Conservation (phyloP, 1,139 yeast genomes). For the Pichia norvegensis region DNA sequence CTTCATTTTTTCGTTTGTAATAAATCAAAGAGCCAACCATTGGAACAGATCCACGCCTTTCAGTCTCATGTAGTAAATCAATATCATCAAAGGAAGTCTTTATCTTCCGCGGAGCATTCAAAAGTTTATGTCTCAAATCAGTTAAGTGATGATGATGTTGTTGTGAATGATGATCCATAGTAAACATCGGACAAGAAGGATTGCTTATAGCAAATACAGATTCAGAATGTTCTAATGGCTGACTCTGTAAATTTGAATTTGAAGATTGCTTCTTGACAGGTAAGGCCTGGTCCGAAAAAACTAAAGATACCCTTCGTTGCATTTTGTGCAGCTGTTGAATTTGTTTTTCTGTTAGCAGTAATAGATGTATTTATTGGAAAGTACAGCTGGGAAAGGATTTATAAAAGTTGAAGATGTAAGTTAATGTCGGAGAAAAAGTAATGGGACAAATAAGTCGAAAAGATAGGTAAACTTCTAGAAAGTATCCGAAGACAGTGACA, state of each 20-base stretch:
- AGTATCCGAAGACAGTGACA: no score
- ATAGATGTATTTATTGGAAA: no score
- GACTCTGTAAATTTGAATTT: background rate
- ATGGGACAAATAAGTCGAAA: no score
- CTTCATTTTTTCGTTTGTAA: slow-evolving; percentile 14
- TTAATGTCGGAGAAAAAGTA: no score
- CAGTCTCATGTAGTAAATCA: background rate
- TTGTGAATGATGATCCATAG: no score
- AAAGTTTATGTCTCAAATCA: background rate
- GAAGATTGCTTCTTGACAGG: background rate
- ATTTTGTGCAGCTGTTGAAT: background rate
- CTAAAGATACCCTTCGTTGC: slow-evolving; percentile 11
- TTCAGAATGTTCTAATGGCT: background rate
- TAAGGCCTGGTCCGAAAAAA: slow-evolving; percentile 4
- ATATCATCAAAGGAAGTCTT: slow-evolving; percentile 4
- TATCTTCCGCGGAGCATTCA: background rate
- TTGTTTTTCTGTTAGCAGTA: background rate
- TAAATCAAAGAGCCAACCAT: slow-evolving; percentile 25
- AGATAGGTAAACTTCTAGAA: no score
- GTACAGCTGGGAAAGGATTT: no score
- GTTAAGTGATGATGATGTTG: background rate
- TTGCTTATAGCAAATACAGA: background rate
- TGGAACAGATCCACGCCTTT: slow-evolving; percentile 20
- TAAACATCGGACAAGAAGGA: background rate
- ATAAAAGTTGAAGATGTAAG: background rate